Evolutionary conservation across 2,329 filamentous ascomycete species (phyloP).

Genomic region (Massarina eburnea): DNA sequence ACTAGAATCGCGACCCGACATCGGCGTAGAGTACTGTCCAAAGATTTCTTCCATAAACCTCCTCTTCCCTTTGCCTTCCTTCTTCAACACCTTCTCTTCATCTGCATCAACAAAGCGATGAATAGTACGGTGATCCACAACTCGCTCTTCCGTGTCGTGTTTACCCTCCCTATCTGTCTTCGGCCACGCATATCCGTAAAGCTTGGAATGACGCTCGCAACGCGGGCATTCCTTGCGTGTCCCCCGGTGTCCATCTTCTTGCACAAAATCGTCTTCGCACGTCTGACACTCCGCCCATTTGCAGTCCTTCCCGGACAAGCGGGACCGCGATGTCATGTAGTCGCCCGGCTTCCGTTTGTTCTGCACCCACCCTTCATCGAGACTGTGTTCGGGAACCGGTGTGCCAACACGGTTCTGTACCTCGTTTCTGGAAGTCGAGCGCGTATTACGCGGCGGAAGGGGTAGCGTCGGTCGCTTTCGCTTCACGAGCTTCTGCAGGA

Average conservation of each 20-base stretch:
- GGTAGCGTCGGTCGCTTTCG: slow-evolving; percentile 31
- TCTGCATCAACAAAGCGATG: slow-evolving; percentile 81
- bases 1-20: slow-evolving; percentile 19
- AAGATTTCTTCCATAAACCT: slow-evolving; percentile 23
- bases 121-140: slow-evolving; percentile 83
- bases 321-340: slow-evolving; percentile 76
- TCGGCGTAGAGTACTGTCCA: slow-evolving; percentile 31
- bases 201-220: slow-evolving; percentile 91
- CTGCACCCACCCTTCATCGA: slow-evolving; percentile 26
- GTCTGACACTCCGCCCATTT: slow-evolving; percentile 86
- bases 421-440: slow-evolving; percentile 37
- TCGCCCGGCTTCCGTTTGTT: slow-evolving; percentile 47
- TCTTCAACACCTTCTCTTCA: slow-evolving; percentile 52
- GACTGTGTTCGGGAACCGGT: slow-evolving; percentile 22
- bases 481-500: slow-evolving; percentile 37
- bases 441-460: slow-evolving; percentile 33
- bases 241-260: slow-evolving; percentile 77
- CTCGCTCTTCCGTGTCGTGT: slow-evolving; percentile 66
- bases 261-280: slow-evolving; percentile 81
- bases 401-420: slow-evolving; percentile 30
- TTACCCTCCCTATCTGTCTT: slow-evolving; percentile 84
- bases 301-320: slow-evolving; percentile 76
- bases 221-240: slow-evolving; percentile 84
- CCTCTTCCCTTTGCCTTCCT: slow-evolving; percentile 30
- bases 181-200: slow-evolving; percentile 95